Percentiles rank a stretch among this genome's conserved stretches.
phyloP scores from a whole-genome alignment of 306 rosid species.

The Prinsepia uniflora region DNA sequence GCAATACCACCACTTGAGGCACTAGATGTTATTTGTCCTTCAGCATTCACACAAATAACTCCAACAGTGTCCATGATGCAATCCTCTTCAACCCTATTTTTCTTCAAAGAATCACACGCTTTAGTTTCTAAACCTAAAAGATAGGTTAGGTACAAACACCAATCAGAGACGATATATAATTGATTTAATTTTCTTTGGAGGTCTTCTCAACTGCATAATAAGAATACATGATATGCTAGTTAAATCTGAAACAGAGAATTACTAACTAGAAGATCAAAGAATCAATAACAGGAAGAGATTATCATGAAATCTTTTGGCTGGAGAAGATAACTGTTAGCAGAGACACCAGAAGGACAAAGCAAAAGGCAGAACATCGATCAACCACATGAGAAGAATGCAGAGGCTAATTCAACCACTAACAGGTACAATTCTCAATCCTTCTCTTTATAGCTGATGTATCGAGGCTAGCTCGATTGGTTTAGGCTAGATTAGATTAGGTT shows the following conservation, averaged over 20 bases:
- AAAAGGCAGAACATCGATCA: no score
- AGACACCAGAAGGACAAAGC: no score
- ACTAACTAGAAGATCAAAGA: not conserved
- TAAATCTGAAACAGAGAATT: not conserved
- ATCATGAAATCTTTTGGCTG: not conserved
- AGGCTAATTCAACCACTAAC: no score
- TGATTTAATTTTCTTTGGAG: not conserved
- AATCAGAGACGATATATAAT: not conserved
- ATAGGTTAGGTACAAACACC: not conserved
- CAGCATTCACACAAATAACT: slow-evolving; percentile 72
- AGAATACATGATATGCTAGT: not conserved
- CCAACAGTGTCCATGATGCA: slow-evolving; percentile 79
- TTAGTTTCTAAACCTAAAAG: slow-evolving; percentile 30
- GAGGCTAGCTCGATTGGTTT: no score
- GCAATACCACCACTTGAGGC: slow-evolving; percentile 99
- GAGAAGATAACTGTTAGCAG: not conserved
- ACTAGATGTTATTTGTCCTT: slow-evolving; percentile 74
- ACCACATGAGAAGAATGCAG: no score
- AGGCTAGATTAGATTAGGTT: no score
- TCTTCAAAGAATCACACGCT: slow-evolving; percentile 17
- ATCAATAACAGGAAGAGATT: not conserved
- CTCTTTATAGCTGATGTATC: no score
- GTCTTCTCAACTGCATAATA: not conserved
- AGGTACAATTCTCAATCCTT: no score
- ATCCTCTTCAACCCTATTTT: slow-evolving; percentile 44